These are phyloP conservation scores for Stemphylium beticola DNA, from an alignment of 2,329 filamentous ascomycete genomes.

Conservation along the genomic window DNA sequence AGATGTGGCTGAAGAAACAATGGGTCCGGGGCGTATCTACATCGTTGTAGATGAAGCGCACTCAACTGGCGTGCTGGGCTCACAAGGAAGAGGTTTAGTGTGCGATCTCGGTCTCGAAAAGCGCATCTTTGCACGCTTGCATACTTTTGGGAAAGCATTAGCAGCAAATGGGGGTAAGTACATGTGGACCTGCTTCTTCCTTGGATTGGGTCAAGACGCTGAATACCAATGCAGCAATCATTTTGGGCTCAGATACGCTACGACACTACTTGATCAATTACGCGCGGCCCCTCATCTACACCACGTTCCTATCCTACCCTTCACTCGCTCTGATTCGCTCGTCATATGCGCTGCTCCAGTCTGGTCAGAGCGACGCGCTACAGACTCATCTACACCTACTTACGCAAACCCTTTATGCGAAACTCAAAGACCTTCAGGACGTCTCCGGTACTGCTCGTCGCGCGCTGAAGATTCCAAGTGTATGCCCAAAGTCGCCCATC, in stretches of 20 bases:
- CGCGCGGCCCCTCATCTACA: conserved; percentile 51
- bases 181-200: background rate
- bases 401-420: conserved; percentile 27
- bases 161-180: conserved; percentile 70
- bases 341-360: conserved; percentile 36
- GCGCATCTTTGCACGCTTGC: conserved; percentile 63
- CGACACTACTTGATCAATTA: conserved; percentile 48
- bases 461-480: conserved; percentile 29
- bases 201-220: background rate
- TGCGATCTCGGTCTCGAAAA: conserved; percentile 58
- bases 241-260: conserved; percentile 39
- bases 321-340: conserved; percentile 50
- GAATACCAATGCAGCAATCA: conserved; percentile 29
- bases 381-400: conserved; percentile 34
- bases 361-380: conserved; percentile 27
- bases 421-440: conserved; percentile 19
- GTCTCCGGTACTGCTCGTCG: conserved; percentile 15
- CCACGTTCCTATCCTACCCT: conserved; percentile 52
- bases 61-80: conserved; percentile 66
- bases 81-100: conserved; percentile 64
- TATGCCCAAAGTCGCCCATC: conserved; percentile 40
- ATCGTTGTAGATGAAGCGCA: conserved; percentile 74
- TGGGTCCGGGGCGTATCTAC: conserved; percentile 66
- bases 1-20: conserved; percentile 59
- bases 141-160: conserved; percentile 73